Evolutionary conservation across 495 filamentous ascomycete species (phyloP).

Genomic region (Aspergillus diversus): DNA sequence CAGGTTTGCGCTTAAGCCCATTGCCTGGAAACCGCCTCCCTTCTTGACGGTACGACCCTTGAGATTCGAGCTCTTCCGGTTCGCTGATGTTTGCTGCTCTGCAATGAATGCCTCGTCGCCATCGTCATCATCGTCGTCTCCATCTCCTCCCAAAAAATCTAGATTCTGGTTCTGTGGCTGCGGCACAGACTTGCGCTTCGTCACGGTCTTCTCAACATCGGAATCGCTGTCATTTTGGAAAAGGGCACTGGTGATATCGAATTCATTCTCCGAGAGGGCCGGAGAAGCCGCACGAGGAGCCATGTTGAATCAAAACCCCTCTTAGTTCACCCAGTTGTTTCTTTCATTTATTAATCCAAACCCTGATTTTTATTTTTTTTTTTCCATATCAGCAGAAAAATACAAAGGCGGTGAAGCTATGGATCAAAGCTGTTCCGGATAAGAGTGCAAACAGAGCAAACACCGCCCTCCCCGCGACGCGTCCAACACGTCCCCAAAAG

Average conservation of each 20-base stretch:
- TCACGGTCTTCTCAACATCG: slow-evolving; percentile 39
- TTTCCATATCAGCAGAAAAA: slow-evolving; percentile 22
- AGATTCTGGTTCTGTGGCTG: slow-evolving; percentile 45
- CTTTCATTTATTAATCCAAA: slow-evolving; percentile 17
- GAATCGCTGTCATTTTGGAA: slow-evolving; percentile 63
- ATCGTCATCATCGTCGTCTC: slow-evolving; percentile 51
- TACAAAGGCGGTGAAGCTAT: slow-evolving; percentile 41
- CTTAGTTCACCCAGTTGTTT: neutral
- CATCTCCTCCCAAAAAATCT: slow-evolving; percentile 46
- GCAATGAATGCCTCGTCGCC: slow-evolving; percentile 91
- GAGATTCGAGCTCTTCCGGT: slow-evolving; percentile 78
- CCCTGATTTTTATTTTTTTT: slow-evolving; percentile 21
- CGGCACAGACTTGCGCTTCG: slow-evolving; percentile 28
- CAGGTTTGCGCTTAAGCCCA: slow-evolving; percentile 85
- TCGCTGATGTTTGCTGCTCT: slow-evolving; percentile 77
- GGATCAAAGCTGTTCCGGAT: slow-evolving; percentile 31
- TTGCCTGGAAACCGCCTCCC: slow-evolving; percentile 92
- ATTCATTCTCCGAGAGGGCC: slow-evolving; percentile 82
- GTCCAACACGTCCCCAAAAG: slow-evolving; percentile 47
- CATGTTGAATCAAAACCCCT: slow-evolving; percentile 38
- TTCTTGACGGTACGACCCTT: slow-evolving; percentile 90
- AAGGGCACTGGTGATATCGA: slow-evolving; percentile 84
- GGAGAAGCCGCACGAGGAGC: slow-evolving; percentile 74
- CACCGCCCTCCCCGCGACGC: slow-evolving; percentile 42
- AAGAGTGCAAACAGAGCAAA: slow-evolving; percentile 41